phyloP scores from a whole-genome alignment of 176 grass and related monocot species.

The Lolium multiflorum region DNA sequence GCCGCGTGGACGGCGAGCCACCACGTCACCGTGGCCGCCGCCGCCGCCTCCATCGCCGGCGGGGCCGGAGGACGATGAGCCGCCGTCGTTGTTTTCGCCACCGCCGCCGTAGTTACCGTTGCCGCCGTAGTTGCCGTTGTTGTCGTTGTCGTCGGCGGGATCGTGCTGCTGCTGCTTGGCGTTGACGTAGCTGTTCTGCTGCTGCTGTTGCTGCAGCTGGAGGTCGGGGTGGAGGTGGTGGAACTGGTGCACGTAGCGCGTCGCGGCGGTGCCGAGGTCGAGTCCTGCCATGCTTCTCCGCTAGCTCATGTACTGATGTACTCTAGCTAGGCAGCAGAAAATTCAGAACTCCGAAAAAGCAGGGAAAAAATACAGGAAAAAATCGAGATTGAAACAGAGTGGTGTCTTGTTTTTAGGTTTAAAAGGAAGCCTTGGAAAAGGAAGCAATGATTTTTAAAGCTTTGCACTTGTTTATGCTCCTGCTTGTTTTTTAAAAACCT shows the following conservation, averaged over 20 bases:
- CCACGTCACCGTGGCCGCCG: conserved; percentile 48
- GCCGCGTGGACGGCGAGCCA: conserved; percentile 71
- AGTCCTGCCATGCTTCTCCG: conserved; percentile 86
- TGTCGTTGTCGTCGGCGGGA: conserved; percentile 61
- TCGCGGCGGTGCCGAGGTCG: conserved; percentile 86
- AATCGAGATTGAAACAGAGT: conserved; percentile 51
- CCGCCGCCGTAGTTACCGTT: conserved; percentile 53
- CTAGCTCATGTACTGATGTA: conserved; percentile 82
- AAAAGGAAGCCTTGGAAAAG: conserved; percentile 78
- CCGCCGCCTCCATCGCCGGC: conserved; percentile 32
- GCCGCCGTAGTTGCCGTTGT: conserved; percentile 33
- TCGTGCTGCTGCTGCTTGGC: conserved; percentile 55
- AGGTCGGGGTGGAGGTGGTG: conserved; percentile 79
- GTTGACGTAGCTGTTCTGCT: conserved; percentile 54
- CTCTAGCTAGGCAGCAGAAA: conserved; percentile 45
- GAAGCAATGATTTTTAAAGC: conserved; percentile 84
- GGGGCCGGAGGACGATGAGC: conserved; percentile 51
- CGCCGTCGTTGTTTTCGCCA: conserved; percentile 58
- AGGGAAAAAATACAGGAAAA: conserved; percentile 32
- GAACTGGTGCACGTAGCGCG: conserved; percentile 82
- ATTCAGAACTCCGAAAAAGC: conserved; percentile 44
- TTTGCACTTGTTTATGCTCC: conserved; percentile 56
- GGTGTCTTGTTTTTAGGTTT: conserved; percentile 71
- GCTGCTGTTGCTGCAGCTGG: conserved; percentile 49
- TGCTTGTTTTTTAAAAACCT: conserved; percentile 53